These are phyloP conservation scores for Penicillium sp. DNA, from an alignment of 2,329 filamentous ascomycete genomes.

Conservation along the genomic window DNA sequence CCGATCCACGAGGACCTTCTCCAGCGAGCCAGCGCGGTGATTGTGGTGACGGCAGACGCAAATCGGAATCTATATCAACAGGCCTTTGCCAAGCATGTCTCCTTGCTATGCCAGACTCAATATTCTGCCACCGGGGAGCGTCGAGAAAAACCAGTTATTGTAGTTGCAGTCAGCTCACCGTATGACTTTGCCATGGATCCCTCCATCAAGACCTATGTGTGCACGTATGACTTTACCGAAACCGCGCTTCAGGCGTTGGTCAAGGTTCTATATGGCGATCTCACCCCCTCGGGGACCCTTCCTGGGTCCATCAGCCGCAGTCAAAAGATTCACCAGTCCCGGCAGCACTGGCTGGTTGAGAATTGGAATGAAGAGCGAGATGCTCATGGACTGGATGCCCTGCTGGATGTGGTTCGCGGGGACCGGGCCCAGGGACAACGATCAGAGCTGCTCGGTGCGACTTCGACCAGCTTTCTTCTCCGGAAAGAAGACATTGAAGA, in stretches of 20 bases:
- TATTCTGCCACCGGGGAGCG: constrained; percentile 34
- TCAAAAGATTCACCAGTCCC: constrained; percentile 79
- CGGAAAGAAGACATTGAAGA: constrained; percentile 66
- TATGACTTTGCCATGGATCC: constrained; percentile 96
- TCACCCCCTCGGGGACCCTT: constrained; percentile 50
- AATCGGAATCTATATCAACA: constrained; percentile 91
- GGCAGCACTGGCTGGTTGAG: constrained; percentile 92
- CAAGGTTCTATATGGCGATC: constrained; percentile 74
- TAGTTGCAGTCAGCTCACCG: constrained; percentile 88
- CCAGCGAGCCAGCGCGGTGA: constrained; percentile 77
- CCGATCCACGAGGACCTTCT: constrained; percentile 93
- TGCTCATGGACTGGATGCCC: constrained; percentile 62
- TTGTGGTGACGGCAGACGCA: constrained; percentile 87
- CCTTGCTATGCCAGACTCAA: constrained; percentile 70
- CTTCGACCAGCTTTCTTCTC: constrained; percentile 69
- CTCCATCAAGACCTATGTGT: constrained; percentile 84
- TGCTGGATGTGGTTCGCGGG: constrained; percentile 65
- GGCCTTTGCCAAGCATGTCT: constrained; percentile 91
- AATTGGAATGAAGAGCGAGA: constrained; percentile 78
- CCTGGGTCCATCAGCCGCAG: constrained; percentile 76
- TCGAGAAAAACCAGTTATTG: constrained; percentile 74
- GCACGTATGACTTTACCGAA: constrained; percentile 94
- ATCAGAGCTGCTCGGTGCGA: constrained; percentile 63
- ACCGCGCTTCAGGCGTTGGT: constrained; percentile 81
- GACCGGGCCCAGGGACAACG: constrained; percentile 55